Evolutionary conservation across 2,329 filamentous ascomycete genomes (phyloP).

Genomic region (Botrytis fabae): DNA sequence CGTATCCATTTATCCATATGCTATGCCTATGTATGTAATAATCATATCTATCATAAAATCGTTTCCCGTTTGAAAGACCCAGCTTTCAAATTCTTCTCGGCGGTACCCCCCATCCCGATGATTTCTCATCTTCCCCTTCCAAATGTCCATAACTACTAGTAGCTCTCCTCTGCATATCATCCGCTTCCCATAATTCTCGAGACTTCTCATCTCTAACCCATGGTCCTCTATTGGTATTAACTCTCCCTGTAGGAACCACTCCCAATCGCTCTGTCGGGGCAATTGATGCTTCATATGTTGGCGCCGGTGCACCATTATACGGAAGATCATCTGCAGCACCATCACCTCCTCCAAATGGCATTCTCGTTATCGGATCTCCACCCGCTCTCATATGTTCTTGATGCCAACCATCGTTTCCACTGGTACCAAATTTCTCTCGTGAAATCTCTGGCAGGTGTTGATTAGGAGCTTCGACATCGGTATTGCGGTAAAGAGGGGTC

Average conservation of each 20-base stretch:
- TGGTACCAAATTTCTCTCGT: neutral
- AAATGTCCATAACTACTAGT: neutral
- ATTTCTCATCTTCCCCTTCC: neutral
- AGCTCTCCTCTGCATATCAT: neutral
- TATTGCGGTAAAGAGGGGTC: neutral
- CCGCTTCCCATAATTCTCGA: neutral
- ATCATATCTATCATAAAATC: neutral
- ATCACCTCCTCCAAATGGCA: neutral
- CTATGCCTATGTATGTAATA: neutral
- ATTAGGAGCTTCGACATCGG: neutral
- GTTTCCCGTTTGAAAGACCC: neutral
- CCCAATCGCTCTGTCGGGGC: neutral
- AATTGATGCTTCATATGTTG: neutral
- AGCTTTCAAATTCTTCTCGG: slow-evolving; percentile 3
- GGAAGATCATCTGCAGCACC: neutral
- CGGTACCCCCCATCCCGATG: neutral
- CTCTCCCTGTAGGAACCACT: neutral
- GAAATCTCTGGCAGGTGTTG: neutral
- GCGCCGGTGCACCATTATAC: neutral
- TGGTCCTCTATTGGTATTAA: neutral
- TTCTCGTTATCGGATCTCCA: neutral
- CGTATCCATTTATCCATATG: neutral
- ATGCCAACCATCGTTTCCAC: neutral
- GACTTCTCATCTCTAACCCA: slow-evolving; percentile 4
- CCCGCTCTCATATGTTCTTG: slow-evolving; percentile 5